phyloP scores from a whole-genome alignment of 2,329 filamentous ascomycete species.

The Westerdykella ornata region DNA sequence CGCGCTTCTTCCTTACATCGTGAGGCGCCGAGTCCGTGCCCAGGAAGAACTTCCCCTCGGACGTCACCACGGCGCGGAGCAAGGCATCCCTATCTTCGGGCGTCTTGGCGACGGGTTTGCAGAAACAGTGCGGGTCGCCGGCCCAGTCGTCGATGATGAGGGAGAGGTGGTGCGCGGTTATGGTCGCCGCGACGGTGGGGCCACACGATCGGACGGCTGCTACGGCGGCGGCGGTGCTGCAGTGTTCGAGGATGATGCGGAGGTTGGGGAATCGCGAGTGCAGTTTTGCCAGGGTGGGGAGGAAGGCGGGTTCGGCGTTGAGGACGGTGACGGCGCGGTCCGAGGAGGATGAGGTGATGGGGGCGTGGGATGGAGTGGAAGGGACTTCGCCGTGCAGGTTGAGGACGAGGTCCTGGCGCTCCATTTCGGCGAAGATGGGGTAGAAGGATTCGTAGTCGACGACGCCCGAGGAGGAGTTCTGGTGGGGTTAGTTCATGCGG shows the following conservation, averaged over 20 bases:
- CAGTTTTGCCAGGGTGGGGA: slow-evolving; percentile 69
- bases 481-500: background rate
- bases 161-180: slow-evolving; percentile 81
- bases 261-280: slow-evolving; percentile 69
- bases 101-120: slow-evolving; percentile 60
- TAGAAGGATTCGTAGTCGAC: slow-evolving; percentile 64
- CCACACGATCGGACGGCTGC: slow-evolving; percentile 72
- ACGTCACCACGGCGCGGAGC: slow-evolving; percentile 51
- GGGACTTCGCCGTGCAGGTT: slow-evolving; percentile 93
- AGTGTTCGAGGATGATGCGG: slow-evolving; percentile 68
- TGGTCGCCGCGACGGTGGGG: slow-evolving; percentile 68
- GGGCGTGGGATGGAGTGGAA: slow-evolving; percentile 36
- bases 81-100: slow-evolving; percentile 67
- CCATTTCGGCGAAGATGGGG: slow-evolving; percentile 83
- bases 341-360: slow-evolving; percentile 1
- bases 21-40: slow-evolving; percentile 68
- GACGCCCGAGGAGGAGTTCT: slow-evolving; percentile 60
- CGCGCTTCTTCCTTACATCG: slow-evolving; percentile 54
- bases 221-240: slow-evolving; percentile 75
- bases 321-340: slow-evolving; percentile 41
- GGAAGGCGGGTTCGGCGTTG: slow-evolving; percentile 68
- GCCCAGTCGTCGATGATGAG: slow-evolving; percentile 70
- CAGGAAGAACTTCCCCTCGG: slow-evolving; percentile 64
- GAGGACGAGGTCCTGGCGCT: slow-evolving; percentile 70
- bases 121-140: slow-evolving; percentile 69